Base-by-base conservation (phyloP, 2,329 filamentous ascomycete species). In the Hypoxylon sp. region DNA sequence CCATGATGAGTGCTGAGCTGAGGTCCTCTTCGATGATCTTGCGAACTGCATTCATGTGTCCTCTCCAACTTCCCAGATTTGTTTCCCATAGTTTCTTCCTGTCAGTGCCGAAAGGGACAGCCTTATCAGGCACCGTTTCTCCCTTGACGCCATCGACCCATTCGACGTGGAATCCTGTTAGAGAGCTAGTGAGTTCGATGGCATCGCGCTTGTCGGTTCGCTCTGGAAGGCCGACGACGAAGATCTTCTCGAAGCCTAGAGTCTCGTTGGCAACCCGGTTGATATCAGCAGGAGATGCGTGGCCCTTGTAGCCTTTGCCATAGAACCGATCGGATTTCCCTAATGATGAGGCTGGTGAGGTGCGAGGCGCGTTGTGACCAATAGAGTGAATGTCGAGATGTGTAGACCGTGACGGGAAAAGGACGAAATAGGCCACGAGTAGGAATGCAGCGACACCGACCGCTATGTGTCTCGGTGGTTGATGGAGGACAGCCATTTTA, bases 151-250 rank as follows among this genome's bases (percentile, higher is more conserved):
- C 83, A 57, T 82, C 77, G 2, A 84, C 69, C 71, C 78, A 84
- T 5, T 84, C 78, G 0, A 84, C 69, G 2, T 79, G 74, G 67
- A 85, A 78, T 0, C 78, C 79, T 0, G 79, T 79, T 32, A 83
- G 60, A 0, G 79, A 75, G 39, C 80, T 77, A 4, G 79, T 77
- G 8, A 86, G 72, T 1, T 78, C 74, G 16, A 86, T 74, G 2
- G 79, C 80, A 76, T 86, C 84, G 52, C 81, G 79, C 67, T 84
- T 83, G 71, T 86, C 83, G 3, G 78, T 81, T 32, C 84, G 78
- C 41, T 81, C 78, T 3, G 82, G 80, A 8, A 86, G 74, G 3
- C 81, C 79, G 47, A 86, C 76, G 23, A 81, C 80, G 58, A 83
- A 75, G 4, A 77, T 62, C 48, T 75, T 76, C n/a, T 70, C 65